phyloP scores from a whole-genome alignment of 208 protist genomes.

The Phytomonas sp. region DNA sequence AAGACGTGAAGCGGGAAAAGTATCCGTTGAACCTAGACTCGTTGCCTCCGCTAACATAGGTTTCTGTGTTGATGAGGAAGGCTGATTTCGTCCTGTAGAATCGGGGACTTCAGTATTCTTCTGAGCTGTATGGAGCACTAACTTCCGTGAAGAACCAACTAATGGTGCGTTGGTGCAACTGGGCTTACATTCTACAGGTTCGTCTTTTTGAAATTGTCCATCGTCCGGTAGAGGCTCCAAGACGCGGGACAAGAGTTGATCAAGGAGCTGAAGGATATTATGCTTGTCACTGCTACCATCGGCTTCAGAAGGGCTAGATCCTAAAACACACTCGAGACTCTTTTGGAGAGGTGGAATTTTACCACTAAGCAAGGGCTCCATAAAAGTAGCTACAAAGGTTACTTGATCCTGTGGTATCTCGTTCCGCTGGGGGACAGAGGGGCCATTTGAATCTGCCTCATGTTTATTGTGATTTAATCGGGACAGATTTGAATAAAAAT shows the following conservation, averaged over 20 bases:
- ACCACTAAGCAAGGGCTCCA: constrained; percentile 7
- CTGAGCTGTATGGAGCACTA: not conserved
- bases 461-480: not conserved
- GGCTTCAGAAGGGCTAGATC: not conserved
- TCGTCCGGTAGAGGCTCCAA: not conserved
- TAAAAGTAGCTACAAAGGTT: constrained; percentile 30
- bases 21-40: not conserved
- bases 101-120: not conserved
- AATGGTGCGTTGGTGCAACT: not conserved
- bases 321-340: not conserved
- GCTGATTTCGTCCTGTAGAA: not conserved
- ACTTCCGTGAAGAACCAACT: not conserved
- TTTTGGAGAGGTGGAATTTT: not conserved
- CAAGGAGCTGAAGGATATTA: not conserved
- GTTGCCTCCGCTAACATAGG: not conserved
- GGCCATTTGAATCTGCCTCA: not conserved
- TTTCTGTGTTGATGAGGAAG: not conserved
- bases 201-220: not conserved
- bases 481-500: not conserved
- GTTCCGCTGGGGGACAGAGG: not conserved
- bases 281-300: not conserved
- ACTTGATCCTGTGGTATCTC: constrained; percentile 25
- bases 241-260: not conserved
- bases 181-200: not conserved
- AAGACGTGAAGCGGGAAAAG: not conserved